Base-by-base conservation (phyloP, 1,284 basidiomycete species). In the Pascua sp. region DNA sequence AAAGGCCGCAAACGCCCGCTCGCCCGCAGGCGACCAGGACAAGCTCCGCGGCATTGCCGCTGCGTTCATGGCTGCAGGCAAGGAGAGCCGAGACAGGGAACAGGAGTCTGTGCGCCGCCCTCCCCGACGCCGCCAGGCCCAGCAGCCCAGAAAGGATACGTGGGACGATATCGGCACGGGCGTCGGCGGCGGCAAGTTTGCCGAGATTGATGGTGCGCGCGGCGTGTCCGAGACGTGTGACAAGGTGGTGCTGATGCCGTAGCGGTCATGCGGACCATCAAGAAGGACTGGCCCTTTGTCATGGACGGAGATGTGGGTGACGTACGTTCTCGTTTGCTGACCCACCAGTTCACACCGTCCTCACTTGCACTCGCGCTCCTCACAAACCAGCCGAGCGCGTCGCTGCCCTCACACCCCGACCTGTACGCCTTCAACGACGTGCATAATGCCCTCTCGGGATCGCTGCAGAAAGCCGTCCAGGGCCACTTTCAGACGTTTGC, bases 401-500 rank as follows among this genome's bases (percentile, higher is more conserved):
- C 61, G 42, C 61, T 68, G 11, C 61, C 56, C 41, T 49, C 52
- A 47, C 66, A 73, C 48, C 71, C 69, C 7, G 59, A 67, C 13
- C 63, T 77, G 9, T 45, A 60, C 1, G 55, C 65, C 11, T 79
- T 78, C 58, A 57, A 73, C 12, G 53, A 61, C 11, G 61, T 75
- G 4, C 73, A 76, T 51, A 62, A 66, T 11, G 60, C 65, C 11
- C 62, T 77, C n/a, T 73, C 73, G 2, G 47, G 62, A 0, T 67
- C 72, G 0, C 67, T 79, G 1, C 76, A 77, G 51, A 62, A 68
- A n/a, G 71, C 76, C 13, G 77, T 77, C 44, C 66, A 78, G 87
- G 88, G 87, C 65, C 87, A 95, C 70, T 95, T 93, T 70, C 87
- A 93, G 76, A 86, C 91, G 0, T 97, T 96, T 73, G 91, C 91